Evolutionary conservation across 75 land plant genomes (phyloP).

Genomic region (Cryptomeria japonica): DNA sequence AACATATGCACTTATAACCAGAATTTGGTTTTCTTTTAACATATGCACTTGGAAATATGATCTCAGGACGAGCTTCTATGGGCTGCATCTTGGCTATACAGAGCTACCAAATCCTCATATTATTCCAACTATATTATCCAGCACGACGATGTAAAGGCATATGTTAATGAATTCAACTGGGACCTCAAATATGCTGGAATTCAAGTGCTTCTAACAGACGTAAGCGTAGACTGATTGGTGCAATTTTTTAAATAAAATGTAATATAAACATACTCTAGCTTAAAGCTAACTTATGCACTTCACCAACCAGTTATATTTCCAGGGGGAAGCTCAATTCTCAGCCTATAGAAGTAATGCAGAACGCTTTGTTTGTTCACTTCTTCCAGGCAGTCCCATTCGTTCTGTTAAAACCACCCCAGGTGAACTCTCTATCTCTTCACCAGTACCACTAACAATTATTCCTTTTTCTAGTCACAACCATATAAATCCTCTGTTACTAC

Average conservation of each 20-base stretch:
- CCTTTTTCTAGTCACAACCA: too few relatives aligned
- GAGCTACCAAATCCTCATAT: too few relatives aligned
- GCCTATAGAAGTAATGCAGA: constrained; percentile 62
- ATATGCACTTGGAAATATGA: too few relatives aligned
- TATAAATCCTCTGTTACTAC: too few relatives aligned
- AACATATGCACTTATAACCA: not conserved
- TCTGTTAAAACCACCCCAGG: not conserved
- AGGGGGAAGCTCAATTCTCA: constrained; percentile 38
- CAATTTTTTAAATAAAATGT: not conserved
- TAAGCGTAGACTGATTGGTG: constrained; percentile 1
- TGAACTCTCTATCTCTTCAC: constrained; percentile 29
- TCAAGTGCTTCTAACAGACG: constrained; percentile 53
- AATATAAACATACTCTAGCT: too few relatives aligned
- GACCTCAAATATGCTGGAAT: constrained; percentile 64
- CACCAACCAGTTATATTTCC: not conserved
- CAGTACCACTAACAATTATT: too few relatives aligned
- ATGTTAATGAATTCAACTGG: constrained; percentile 63
- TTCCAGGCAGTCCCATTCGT: constrained; percentile 31
- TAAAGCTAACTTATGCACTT: too few relatives aligned
- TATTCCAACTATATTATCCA: not conserved
- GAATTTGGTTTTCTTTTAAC: too few relatives aligned
- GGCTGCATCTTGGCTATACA: constrained; percentile 44
- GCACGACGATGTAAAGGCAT: constrained; percentile 13
- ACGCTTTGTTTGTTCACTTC: constrained; percentile 60
- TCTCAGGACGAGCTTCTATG: constrained; percentile 78